Evolutionary conservation across 208 protist species (phyloP), one percentile per base, ranked within the genome.

Genomic region (Wallacemonas collosoma): DNA sequence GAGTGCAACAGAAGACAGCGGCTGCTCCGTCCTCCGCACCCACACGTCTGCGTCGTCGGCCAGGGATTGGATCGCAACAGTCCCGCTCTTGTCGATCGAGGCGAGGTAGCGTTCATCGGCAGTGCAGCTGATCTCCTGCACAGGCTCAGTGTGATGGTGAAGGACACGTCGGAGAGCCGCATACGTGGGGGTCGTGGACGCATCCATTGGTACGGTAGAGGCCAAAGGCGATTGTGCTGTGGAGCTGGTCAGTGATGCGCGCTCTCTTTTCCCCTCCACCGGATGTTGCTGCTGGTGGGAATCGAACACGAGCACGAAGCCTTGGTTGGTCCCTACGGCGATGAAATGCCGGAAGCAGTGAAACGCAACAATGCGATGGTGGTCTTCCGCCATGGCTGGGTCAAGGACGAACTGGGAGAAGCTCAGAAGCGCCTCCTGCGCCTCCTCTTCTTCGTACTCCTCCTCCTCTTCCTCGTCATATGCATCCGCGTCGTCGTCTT

Each of bases 241-340:
- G 11, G 41, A 17, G 35, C 39, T 35, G 11, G 43, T 26, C 26
- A 26, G 26, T 26, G 26, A 26, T 26, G 26, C 17, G 39, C 35
- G 9, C 45, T 45, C 17, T 17, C 17, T 53, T 55, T 14, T 44
- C 12, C 26, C 26, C 26, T 26, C 26, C 26, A 26, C 26, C 26
- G 26, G 26, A 26, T 50, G 38, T 4, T 5, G 36, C 62, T 41
- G 12, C 7, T 5, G 47, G n/a, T 55, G 48, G 43, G 43, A 4
- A 38, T 89, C 79, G 7, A 91, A 68, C 2, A 91, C 66, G 0
- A 79, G 77, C 2, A 94, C 82, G 2, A 77, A 73, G 51, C 89
- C 89, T 61, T 91, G 82, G 68, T 92, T 94, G 9, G 89, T 94
- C 74, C 87, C 90, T 39, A 95, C 38, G 15, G 85, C 57, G 54